These are phyloP conservation scores for Stachybotrys elegans DNA, from an alignment of 2,329 filamentous ascomycete genomes.

Conservation along the genomic window DNA sequence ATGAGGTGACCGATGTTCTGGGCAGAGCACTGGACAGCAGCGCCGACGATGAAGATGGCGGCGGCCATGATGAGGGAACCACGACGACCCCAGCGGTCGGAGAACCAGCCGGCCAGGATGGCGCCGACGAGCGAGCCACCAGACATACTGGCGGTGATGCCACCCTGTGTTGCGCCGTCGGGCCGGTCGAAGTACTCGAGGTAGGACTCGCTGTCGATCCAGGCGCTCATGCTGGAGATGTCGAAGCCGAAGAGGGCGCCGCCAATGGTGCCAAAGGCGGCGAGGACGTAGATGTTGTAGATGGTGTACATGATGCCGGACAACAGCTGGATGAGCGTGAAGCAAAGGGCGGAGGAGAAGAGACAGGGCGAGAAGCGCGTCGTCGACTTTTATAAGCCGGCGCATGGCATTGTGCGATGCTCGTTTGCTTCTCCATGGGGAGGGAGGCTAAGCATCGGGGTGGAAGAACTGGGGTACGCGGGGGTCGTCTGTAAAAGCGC, in stretches of 20 bases:
- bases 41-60: slow-evolving; percentile 51
- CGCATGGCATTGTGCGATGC: too few species aligned
- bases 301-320: slow-evolving; percentile 29
- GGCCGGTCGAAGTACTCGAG: slow-evolving; percentile 47
- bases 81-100: slow-evolving; percentile 39
- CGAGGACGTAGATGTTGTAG: slow-evolving; percentile 32
- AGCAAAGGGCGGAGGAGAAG: neutral
- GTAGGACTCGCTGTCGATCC: slow-evolving; percentile 47
- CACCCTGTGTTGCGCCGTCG: slow-evolving; percentile 38
- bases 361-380: too few species aligned
- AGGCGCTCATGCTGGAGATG: slow-evolving; percentile 53
- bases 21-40: slow-evolving; percentile 53
- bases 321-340: neutral
- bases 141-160: slow-evolving; percentile 44
- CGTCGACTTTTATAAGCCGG: too few species aligned
- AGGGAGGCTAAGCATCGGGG: too few species aligned
- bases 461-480: too few species aligned
- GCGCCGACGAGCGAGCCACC: slow-evolving; percentile 44
- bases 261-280: slow-evolving; percentile 35
- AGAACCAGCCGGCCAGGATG: slow-evolving; percentile 37
- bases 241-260: slow-evolving; percentile 50
- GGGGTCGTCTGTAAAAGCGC: too few species aligned
- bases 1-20: slow-evolving; percentile 52
- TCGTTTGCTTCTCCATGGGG: too few species aligned
- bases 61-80: slow-evolving; percentile 40